These are phyloP conservation scores for Leishmania guyanensis DNA, from an alignment of 208 protist species.

Conservation along the genomic window DNA sequence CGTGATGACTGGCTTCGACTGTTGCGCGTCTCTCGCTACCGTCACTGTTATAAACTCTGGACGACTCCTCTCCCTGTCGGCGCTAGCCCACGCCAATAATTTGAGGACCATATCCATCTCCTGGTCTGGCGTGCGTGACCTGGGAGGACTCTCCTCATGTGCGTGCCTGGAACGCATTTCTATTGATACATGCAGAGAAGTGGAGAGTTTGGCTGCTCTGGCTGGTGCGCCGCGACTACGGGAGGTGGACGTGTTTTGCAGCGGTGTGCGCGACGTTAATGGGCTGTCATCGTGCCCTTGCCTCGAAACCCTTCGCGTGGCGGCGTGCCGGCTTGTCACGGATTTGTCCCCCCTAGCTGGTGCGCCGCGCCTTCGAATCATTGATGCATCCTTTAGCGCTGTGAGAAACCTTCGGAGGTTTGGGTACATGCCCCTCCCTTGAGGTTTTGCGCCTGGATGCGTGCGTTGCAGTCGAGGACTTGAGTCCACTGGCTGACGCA, in stretches of 20 bases:
- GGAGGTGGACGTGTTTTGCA: slow-evolving; percentile 13
- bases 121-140: slow-evolving; percentile 11
- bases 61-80: not conserved
- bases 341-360: slow-evolving; percentile 17
- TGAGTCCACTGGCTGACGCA: slow-evolving; percentile 10
- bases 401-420: slow-evolving; percentile 7
- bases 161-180: slow-evolving; percentile 1
- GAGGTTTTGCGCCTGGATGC: slow-evolving; percentile 12
- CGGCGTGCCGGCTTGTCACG: not conserved
- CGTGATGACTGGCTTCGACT: not conserved
- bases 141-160: not conserved
- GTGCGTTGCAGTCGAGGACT: not conserved
- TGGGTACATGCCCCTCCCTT: slow-evolving; percentile 8
- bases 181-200: slow-evolving; percentile 3
- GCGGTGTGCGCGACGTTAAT: slow-evolving; percentile 1
- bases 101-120: slow-evolving; percentile 10
- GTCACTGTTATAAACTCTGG: slow-evolving; percentile 2
- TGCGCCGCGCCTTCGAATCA: slow-evolving; percentile 6
- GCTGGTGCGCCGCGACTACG: slow-evolving; percentile 2
- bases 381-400: slow-evolving; percentile 15
- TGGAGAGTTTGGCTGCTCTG: slow-evolving; percentile 8
- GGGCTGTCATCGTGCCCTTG: slow-evolving; percentile 6
- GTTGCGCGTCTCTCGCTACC: slow-evolving; percentile 1
- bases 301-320: slow-evolving; percentile 8
- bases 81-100: not conserved